Percentiles rank a stretch among this genome's conserved stretches.
Conservation (phyloP, 352 stramenopile genomes). For the Plasmopara muralis region DNA sequence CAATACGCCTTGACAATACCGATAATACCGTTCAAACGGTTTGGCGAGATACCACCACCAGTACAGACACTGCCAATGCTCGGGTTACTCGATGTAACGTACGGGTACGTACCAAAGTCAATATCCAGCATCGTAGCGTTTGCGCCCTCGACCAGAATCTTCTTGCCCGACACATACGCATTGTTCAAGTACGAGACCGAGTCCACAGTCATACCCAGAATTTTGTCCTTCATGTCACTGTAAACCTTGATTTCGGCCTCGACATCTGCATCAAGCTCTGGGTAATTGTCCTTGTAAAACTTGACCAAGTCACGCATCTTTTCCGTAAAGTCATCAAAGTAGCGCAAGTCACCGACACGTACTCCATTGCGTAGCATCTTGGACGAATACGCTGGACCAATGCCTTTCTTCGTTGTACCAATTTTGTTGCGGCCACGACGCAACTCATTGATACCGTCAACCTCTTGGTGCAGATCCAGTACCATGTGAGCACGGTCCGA, state of each 20-base stretch:
- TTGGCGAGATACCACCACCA: slow-evolving; percentile 92
- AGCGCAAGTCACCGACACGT: slow-evolving; percentile 93
- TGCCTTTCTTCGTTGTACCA: slow-evolving; percentile 98
- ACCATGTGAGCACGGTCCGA: slow-evolving; percentile 98
- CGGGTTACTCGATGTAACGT: slow-evolving; percentile 98
- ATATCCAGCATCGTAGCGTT: slow-evolving; percentile 99
- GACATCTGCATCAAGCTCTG: slow-evolving; percentile 66
- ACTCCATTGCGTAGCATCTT: slow-evolving; percentile 98
- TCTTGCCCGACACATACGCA: slow-evolving; percentile 92
- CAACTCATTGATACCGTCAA: slow-evolving; percentile 80
- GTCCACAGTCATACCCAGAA: slow-evolving; percentile 90
- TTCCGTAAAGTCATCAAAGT: slow-evolving; percentile 83
- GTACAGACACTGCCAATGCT: slow-evolving; percentile 97
- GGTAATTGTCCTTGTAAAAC: slow-evolving; percentile 89
- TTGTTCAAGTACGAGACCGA: slow-evolving; percentile 97
- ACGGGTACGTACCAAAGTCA: slow-evolving; percentile 99
- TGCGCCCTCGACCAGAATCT: slow-evolving; percentile 97
- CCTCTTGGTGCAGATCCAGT: slow-evolving; percentile 97
- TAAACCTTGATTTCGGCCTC: slow-evolving; percentile 86
- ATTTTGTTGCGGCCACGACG: slow-evolving; percentile 95
- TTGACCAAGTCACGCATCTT: slow-evolving; percentile 90
- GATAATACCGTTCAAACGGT: slow-evolving; percentile 90
- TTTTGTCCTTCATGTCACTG: slow-evolving; percentile 67
- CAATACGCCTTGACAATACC: slow-evolving; percentile 99
- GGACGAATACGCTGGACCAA: slow-evolving; percentile 97